phyloP scores from a whole-genome alignment of 2,329 filamentous ascomycete species.

The Pseudocercospora vitis region DNA sequence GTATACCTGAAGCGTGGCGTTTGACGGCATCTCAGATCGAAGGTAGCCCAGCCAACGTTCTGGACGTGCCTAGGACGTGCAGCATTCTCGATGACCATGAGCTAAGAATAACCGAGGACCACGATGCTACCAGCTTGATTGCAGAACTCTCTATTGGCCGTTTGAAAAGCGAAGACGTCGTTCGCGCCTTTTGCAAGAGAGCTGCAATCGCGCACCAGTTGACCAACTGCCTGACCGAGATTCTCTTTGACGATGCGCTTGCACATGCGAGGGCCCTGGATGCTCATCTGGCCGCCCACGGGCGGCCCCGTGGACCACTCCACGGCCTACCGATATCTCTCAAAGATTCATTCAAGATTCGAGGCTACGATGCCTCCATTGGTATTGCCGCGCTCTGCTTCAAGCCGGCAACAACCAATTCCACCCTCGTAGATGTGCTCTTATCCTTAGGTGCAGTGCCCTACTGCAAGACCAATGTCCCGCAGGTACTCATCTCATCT shows the following conservation, averaged over 20 bases:
- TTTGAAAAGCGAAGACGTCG: slow-evolving; percentile 23
- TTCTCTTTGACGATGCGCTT: slow-evolving; percentile 42
- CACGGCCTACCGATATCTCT: slow-evolving; percentile 44
- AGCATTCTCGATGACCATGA: slow-evolving; percentile 54
- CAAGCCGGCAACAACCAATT: slow-evolving; percentile 54
- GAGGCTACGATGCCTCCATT: slow-evolving; percentile 41
- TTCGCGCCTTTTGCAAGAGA: slow-evolving; percentile 48
- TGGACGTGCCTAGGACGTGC: slow-evolving; percentile 54
- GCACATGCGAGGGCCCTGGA: slow-evolving; percentile 44
- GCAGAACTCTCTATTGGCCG: slow-evolving; percentile 37
- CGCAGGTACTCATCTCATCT: slow-evolving; percentile 49
- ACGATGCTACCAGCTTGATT: slow-evolving; percentile 47
- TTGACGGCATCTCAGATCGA: slow-evolving; percentile 33
- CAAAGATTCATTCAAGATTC: slow-evolving; percentile 41
- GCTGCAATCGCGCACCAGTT: slow-evolving; percentile 50
- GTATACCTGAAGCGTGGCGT: slow-evolving; percentile 49
- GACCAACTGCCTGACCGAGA: slow-evolving; percentile 49
- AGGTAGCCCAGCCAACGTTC: slow-evolving; percentile 38
- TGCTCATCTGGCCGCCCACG: slow-evolving; percentile 38
- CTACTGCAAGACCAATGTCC: slow-evolving; percentile 56
- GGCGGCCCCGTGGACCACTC: slow-evolving; percentile 45
- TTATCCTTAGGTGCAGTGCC: slow-evolving; percentile 50
- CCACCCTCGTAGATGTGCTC: slow-evolving; percentile 47
- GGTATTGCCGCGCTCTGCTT: slow-evolving; percentile 47
- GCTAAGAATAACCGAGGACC: slow-evolving; percentile 56